Evolutionary conservation across 169 alveolate species (phyloP), one percentile per base, ranked within the genome.

Genomic region (Plasmodium inui): DNA sequence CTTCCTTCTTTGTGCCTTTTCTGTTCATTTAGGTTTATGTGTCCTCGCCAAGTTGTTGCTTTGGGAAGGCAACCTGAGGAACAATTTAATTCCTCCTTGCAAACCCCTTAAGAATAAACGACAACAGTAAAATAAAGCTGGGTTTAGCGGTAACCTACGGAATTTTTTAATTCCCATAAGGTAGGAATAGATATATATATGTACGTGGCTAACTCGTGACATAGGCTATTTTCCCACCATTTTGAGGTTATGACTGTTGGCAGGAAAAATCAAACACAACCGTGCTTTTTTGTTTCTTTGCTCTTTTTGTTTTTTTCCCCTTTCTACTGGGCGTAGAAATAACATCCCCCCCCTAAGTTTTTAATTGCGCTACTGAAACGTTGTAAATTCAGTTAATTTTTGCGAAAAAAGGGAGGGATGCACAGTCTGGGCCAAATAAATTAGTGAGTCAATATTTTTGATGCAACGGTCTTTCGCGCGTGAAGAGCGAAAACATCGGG

Each of bases 401-500:
- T 67, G 30, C 76, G 34, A 67, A 19, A 67, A 67, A 67, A 19
- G 30, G 19, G 76, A 1, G 19, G 76, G 14, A 5, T n/a, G 76
- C 37, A 10, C 37, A 67, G 76, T 67, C 37, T 67, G 76, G 76
- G 39, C 37, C 17, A 67, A 19, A 67, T 41, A 79, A 79, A 41
- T 79, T 37, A 79, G 32, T 79, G 39, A 79, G 17, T 32, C 19
- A 37, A 41, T 79, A 30, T 37, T 50, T 37, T 41, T n/a, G 26
- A 79, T 39, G 84, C 28, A 79, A 44, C 73, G 84, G 73, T 79
- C 84, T 79, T 79, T 79, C n/a, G 57, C 50, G 55, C 4, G 55
- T n/a, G 3, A 79, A 39, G 14, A 44, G 28, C 37, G 76, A 67
- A 67, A 19, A 67, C 14, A 9, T 8, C 14, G n/a, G n/a, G 76